Evolutionary conservation across 2,329 filamentous ascomycete species (phyloP).

Genomic region (Xylaria sp.): DNA sequence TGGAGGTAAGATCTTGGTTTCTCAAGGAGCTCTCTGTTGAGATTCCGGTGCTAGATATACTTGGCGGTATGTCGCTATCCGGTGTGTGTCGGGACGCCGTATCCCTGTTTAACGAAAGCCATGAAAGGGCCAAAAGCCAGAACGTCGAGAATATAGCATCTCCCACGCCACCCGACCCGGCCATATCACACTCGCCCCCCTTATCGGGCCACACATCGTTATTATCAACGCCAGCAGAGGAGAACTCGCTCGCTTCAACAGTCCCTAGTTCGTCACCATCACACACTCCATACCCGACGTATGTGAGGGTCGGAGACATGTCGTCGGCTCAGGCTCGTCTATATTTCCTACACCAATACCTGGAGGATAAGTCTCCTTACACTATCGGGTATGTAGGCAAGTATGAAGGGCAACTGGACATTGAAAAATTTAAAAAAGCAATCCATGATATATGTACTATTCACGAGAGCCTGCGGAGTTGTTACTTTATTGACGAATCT

Average conservation of each 20-base stretch:
- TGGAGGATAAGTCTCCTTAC: conserved; percentile 19
- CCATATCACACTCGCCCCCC: too few relatives aligned
- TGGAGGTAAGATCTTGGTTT: conserved; percentile 14
- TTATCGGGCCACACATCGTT: too few relatives aligned
- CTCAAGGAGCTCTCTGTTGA: conserved; percentile 14
- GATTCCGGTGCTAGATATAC: conserved; percentile 2
- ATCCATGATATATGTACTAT: background rate
- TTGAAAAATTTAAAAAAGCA: background rate
- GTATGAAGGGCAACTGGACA: background rate
- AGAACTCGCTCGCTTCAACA: background rate
- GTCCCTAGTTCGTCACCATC: too few relatives aligned
- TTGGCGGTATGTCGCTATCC: background rate
- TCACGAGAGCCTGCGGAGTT: conserved; percentile 21
- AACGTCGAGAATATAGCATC: too few relatives aligned
- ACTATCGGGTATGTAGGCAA: conserved; percentile 9
- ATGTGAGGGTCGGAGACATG: conserved; percentile 22
- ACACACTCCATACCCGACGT: too few relatives aligned
- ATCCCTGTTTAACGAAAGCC: background rate
- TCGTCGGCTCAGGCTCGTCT: conserved; percentile 24
- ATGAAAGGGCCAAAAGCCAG: too few relatives aligned
- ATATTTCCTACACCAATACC: conserved; percentile 24
- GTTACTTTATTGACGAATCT: conserved; percentile 1
- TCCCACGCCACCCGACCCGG: too few relatives aligned
- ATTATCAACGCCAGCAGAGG: background rate
- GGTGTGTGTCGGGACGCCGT: conserved; percentile 1